These are phyloP conservation scores for Aspergillus udagawae DNA, from an alignment of 2,329 filamentous ascomycete species.

Conservation along the genomic window DNA sequence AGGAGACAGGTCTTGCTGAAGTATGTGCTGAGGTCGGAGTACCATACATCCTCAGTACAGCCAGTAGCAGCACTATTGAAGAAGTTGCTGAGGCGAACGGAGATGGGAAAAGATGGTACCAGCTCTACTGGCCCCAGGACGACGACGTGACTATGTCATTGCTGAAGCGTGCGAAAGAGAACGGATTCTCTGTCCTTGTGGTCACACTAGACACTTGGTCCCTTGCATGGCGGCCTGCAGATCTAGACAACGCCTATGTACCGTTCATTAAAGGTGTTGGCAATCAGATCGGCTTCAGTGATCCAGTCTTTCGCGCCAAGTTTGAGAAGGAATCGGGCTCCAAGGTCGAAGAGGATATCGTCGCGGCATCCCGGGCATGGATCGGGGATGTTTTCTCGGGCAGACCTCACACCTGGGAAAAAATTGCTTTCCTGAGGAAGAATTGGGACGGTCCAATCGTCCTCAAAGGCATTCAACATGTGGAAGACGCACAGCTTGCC, in stretches of 20 bases:
- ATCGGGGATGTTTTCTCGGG: slow-evolving; percentile 51
- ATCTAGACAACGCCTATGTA: slow-evolving; percentile 56
- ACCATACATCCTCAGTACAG: slow-evolving; percentile 66
- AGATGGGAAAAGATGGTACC: slow-evolving; percentile 62
- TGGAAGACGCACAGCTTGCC: slow-evolving; percentile 46
- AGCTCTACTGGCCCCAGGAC: slow-evolving; percentile 69
- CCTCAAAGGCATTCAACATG: slow-evolving; percentile 56
- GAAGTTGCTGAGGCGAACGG: slow-evolving; percentile 59
- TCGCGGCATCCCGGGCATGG: slow-evolving; percentile 53
- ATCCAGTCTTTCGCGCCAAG: slow-evolving; percentile 61
- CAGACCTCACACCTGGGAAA: slow-evolving; percentile 56
- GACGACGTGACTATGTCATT: slow-evolving; percentile 64
- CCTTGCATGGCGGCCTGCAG: slow-evolving; percentile 62
- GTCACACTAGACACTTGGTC: slow-evolving; percentile 70
- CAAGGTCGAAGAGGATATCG: slow-evolving; percentile 45
- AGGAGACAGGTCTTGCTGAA: slow-evolving; percentile 60
- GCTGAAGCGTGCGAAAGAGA: slow-evolving; percentile 56
- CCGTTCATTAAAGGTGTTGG: slow-evolving; percentile 59
- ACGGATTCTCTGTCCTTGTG: slow-evolving; percentile 62
- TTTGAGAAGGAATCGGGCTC: slow-evolving; percentile 50
- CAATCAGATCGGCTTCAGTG: slow-evolving; percentile 59
- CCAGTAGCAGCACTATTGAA: slow-evolving; percentile 61
- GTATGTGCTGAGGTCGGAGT: slow-evolving; percentile 59
- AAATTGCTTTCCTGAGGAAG: slow-evolving; percentile 55
- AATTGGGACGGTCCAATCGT: slow-evolving; percentile 63